Base-by-base conservation (phyloP, 2,329 filamentous ascomycete species). In the Ceratocystis papillata region DNA sequence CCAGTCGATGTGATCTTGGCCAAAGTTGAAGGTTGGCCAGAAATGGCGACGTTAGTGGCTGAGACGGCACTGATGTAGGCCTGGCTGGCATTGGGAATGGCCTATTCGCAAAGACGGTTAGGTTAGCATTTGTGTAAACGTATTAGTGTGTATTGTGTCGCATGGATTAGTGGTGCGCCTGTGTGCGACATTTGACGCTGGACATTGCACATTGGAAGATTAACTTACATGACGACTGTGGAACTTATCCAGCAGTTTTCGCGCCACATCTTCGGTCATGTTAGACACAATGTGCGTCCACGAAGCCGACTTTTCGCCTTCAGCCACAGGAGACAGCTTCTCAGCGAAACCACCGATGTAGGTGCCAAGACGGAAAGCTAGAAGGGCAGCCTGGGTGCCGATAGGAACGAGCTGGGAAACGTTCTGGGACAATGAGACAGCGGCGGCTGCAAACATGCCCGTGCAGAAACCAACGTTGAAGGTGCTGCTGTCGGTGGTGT, bases 211-310 rank as follows among this genome's bases (percentile, higher is more conserved):
- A 41, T 12, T 12, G 37, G 3, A 41, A 41, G 37, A 41, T 41
- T 44, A 64, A 70, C 77, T 73, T 70, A 82, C 80, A 70, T 81
- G 79, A 59, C 79, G 74, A 67, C 77, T 73, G 73, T 87, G 81
- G 75, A 87, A 88, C n/a, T 79, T 76, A 55, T 74, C 75, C 8
- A 88, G 76, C 15, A 79, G 77, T 53, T 75, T 75, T 70, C 77
- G 79, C 3, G 81, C 81, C 22, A 80, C 76, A 45, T 77, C 73
- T 69, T 84, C 80, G 55, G 76, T 79, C 55, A 80, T 76, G 57
- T 79, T 80, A n/a, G 84, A 78, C 64, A 88, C 79, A 69, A 88
- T 82, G 67, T 82, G 84, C 6, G 86, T 87, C 87, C 87, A 89
- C 71, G 82, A 81, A 69, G 84, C 79, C 17, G 82, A 82, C 48